These are phyloP conservation scores for Neonectria hederae DNA, from an alignment of 2,329 filamentous ascomycete species.

Conservation along the genomic window DNA sequence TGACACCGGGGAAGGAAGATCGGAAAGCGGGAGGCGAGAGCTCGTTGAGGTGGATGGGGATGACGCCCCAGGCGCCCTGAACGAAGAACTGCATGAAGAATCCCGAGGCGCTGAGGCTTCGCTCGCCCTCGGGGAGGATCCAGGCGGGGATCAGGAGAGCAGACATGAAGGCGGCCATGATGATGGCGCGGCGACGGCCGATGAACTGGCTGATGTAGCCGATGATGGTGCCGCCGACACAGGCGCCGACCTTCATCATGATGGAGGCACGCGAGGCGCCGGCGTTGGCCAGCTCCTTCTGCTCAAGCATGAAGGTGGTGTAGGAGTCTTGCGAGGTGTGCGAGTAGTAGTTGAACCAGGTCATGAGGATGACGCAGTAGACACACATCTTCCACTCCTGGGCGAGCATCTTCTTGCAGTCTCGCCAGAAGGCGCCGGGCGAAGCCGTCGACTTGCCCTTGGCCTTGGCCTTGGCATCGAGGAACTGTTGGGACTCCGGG, in stretches of 20 bases:
- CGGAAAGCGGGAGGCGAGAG: conserved; percentile 75
- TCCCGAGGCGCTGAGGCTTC: conserved; percentile 67
- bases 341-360: conserved; percentile 78
- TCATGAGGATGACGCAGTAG: conserved; percentile 83
- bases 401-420: conserved; percentile 73
- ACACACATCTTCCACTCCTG: conserved; percentile 80
- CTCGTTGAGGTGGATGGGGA: conserved; percentile 79
- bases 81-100: conserved; percentile 78
- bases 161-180: conserved; percentile 68
- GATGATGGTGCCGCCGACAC: conserved; percentile 76
- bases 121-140: conserved; percentile 71
- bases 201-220: conserved; percentile 81
- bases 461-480: conserved; percentile 71
- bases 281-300: conserved; percentile 73
- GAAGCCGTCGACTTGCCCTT: conserved; percentile 60
- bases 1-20: conserved; percentile 75
- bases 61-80: conserved; percentile 73
- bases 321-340: conserved; percentile 85
- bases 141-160: conserved; percentile 73
- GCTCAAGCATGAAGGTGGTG: conserved; percentile 79
- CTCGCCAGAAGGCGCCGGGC: conserved; percentile 70
- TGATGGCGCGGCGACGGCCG: conserved; percentile 75
- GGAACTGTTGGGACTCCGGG: conserved; percentile 79
- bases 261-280: conserved; percentile 79
- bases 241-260: conserved; percentile 81